Evolutionary conservation across 129 eudicot genomes (phyloP).

Genomic region (Flaveria sonorensis): DNA sequence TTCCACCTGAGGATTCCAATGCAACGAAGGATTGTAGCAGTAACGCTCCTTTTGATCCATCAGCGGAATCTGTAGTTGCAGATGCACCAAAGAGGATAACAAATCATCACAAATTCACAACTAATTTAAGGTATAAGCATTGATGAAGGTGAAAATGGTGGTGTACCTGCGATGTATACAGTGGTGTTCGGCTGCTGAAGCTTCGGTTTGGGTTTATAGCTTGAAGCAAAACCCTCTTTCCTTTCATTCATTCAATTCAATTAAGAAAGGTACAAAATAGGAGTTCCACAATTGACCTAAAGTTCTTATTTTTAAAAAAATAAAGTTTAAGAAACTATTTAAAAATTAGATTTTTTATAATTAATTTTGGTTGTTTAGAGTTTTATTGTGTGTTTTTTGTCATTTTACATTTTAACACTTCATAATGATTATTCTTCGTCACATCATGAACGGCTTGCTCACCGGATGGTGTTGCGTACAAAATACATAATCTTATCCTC

Average conservation of each 20-base stretch:
- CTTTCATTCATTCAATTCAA: slow-evolving; percentile 30
- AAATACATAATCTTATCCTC: too few relatives aligned
- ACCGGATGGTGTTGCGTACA: too few relatives aligned
- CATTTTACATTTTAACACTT: too few relatives aligned
- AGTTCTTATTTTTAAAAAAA: too few relatives aligned
- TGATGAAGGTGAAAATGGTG: neutral
- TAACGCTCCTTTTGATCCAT: slow-evolving; percentile 76
- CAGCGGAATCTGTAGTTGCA: slow-evolving; percentile 19
- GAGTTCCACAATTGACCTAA: too few relatives aligned
- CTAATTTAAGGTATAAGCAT: neutral
- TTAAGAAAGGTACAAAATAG: neutral
- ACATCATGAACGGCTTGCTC: too few relatives aligned
- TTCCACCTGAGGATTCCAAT: slow-evolving; percentile 84
- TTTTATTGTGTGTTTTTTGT: too few relatives aligned
- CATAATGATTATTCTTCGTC: too few relatives aligned
- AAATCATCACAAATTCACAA: neutral
- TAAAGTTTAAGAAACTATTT: too few relatives aligned
- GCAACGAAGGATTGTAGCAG: slow-evolving; percentile 67
- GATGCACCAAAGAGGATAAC: neutral
- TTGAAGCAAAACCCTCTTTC: slow-evolving; percentile 29
- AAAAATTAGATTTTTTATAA: too few relatives aligned
- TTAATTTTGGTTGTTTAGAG: too few relatives aligned
- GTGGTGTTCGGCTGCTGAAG: slow-evolving; percentile 30
- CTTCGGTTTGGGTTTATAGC: slow-evolving; percentile 23
- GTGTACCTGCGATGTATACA: slow-evolving; percentile 29